phyloP scores from a whole-genome alignment of 371 early-diverging fungal species.

The Blakeslea trispora region DNA sequence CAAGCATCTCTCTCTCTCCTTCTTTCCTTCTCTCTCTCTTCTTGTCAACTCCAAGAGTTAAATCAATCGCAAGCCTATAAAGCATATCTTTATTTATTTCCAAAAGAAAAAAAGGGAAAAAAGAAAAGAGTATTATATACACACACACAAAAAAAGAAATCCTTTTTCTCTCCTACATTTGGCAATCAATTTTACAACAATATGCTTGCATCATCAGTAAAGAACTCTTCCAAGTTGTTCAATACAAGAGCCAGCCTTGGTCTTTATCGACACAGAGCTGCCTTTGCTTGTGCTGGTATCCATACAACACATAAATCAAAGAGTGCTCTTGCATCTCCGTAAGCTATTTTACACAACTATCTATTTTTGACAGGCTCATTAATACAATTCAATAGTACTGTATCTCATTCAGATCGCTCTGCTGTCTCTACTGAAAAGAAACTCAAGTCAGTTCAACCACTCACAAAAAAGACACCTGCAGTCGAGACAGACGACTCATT shows the following conservation, averaged over 20 bases:
- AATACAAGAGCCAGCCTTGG: constrained; percentile 3
- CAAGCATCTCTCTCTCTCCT: constrained; percentile 13
- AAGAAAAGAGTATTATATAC: background rate
- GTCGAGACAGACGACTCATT: constrained; percentile 69
- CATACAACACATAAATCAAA: constrained; percentile 29
- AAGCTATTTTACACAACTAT: constrained; percentile 12
- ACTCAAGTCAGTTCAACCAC: constrained; percentile 31
- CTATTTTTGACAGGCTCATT: background rate
- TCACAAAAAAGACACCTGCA: constrained; percentile 19
- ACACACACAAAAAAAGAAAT: background rate
- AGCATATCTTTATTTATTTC: constrained; percentile 8
- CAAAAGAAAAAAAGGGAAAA: background rate
- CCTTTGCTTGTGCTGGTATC: constrained; percentile 19
- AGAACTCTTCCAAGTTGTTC: constrained; percentile 16
- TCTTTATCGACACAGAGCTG: constrained; percentile 17
- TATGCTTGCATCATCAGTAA: constrained; percentile 24
- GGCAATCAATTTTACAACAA: no score
- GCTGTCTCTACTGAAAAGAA: constrained; percentile 21
- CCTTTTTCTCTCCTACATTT: constrained; percentile 5
- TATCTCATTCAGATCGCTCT: constrained; percentile 22
- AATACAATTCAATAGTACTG: constrained; percentile 7
- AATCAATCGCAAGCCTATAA: no score
- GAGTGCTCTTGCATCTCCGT: constrained; percentile 24
- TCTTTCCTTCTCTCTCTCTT: constrained; percentile 7
- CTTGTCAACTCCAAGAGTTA: no score